Evolutionary conservation across 208 protist genomes (phyloP).

Genomic region (Novymonas esmeraldas): DNA sequence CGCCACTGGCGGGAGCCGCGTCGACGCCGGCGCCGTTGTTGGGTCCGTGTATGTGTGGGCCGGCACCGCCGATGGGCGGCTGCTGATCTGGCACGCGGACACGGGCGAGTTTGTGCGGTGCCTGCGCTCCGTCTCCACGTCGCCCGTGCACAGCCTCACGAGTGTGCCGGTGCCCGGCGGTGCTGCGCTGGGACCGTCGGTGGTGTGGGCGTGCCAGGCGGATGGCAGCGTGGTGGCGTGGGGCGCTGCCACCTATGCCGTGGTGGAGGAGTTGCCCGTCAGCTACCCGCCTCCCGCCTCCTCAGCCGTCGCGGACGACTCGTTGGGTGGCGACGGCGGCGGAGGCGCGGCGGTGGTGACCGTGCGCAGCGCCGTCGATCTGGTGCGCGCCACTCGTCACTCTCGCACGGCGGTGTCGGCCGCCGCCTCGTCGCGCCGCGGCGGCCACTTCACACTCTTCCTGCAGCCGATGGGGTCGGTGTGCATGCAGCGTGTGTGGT

Average conservation of each 20-base stretch:
- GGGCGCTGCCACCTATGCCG: conserved; percentile 29
- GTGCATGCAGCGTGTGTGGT: conserved; percentile 50
- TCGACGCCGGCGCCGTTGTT: background rate
- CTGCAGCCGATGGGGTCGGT: conserved; percentile 43
- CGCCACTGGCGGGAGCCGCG: background rate
- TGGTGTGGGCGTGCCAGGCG: conserved; percentile 51
- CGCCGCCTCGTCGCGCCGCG: background rate
- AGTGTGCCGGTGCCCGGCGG: background rate
- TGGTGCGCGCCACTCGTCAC: conserved; percentile 26
- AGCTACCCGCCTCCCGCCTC: conserved; percentile 38
- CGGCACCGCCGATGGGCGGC: conserved; percentile 33
- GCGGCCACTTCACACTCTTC: conserved; percentile 45
- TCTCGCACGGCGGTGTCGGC: background rate
- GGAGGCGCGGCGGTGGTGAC: conserved; percentile 5
- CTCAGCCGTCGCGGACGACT: background rate
- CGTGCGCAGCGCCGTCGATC: conserved; percentile 34
- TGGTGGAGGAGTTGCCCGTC: conserved; percentile 40
- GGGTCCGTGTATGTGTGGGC: conserved; percentile 35
- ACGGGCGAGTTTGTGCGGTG: conserved; percentile 33
- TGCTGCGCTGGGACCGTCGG: background rate
- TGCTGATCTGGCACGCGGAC: conserved; percentile 43
- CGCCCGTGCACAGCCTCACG: conserved; percentile 26
- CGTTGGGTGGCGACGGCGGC: background rate
- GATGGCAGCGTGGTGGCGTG: conserved; percentile 50
- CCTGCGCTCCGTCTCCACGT: conserved; percentile 25